These are phyloP conservation scores for Blepharisma stoltei DNA, from an alignment of 73 alveolate species.

Conservation along the genomic window DNA sequence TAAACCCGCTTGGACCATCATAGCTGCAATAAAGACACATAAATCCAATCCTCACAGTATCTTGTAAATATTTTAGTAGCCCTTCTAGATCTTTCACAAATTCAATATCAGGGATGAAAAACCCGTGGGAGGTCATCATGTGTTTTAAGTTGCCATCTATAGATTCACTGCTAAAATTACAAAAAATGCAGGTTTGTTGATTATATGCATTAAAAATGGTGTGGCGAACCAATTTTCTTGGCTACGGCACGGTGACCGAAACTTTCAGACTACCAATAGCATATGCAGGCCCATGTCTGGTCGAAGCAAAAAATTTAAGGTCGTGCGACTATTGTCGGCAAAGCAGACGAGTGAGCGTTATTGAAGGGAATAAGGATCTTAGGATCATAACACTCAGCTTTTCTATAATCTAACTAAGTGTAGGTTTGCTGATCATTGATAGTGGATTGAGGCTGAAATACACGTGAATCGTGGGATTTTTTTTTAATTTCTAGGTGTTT, in stretches of 20 bases:
- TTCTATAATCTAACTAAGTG: no score
- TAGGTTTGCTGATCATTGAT: slow-evolving; percentile 28
- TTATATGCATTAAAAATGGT: no score
- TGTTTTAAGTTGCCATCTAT: slow-evolving; percentile 56
- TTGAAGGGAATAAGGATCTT: no score
- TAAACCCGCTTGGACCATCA: slow-evolving; percentile 19
- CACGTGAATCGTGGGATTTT: background rate
- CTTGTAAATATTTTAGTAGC: slow-evolving; percentile 49
- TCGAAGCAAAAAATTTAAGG: background rate
- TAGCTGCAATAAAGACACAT: slow-evolving; percentile 55
- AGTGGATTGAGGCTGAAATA: background rate
- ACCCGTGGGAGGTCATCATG: slow-evolving; percentile 55
- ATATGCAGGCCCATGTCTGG: background rate
- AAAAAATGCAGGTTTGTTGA: slow-evolving; percentile 44
- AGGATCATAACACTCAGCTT: no score
- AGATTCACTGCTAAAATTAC: slow-evolving; percentile 45
- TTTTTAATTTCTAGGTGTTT: slow-evolving; percentile 10
- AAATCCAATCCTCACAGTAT: slow-evolving; percentile 41
- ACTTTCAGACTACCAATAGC: background rate
- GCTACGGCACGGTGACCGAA: background rate
- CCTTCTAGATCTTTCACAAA: slow-evolving; percentile 51
- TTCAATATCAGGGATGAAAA: slow-evolving; percentile 60
- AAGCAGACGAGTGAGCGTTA: background rate
- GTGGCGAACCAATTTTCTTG: no score
- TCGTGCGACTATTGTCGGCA: background rate